phyloP scores from a whole-genome alignment of 495 filamentous ascomycete genomes.

The Hypoxylon cercidicola region DNA sequence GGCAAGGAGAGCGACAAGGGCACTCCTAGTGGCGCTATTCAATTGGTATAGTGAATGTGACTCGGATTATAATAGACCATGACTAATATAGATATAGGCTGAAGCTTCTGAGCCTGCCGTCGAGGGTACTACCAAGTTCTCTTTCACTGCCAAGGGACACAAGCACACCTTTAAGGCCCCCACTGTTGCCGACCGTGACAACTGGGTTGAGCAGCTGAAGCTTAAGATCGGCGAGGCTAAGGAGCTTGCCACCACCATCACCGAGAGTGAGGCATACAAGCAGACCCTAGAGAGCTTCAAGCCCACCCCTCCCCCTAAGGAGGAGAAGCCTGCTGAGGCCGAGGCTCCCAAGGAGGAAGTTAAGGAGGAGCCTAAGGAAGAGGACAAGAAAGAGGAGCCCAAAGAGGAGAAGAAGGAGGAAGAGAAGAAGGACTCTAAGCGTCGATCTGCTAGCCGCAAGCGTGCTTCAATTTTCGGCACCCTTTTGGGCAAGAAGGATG shows the following conservation, averaged over 20 bases:
- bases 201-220: constrained; percentile 85
- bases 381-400: constrained; percentile 52
- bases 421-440: constrained; percentile 62
- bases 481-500: constrained; percentile 80
- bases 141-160: constrained; percentile 82
- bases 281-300: constrained; percentile 77
- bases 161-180: constrained; percentile 90
- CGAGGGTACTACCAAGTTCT: constrained; percentile 80
- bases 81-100: constrained; percentile 62
- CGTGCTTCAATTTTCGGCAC: constrained; percentile 82
- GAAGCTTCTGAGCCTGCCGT: constrained; percentile 83
- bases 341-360: constrained; percentile 61
- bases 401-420: constrained; percentile 59
- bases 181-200: constrained; percentile 80
- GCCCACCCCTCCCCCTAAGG: constrained; percentile 60
- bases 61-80: neutral
- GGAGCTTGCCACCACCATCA: constrained; percentile 72
- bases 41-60: constrained; percentile 69
- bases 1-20: constrained; percentile 87
- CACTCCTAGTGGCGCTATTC: constrained; percentile 81
- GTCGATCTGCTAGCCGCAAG: constrained; percentile 88
- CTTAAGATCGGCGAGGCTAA: constrained; percentile 81
- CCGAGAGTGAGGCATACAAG: constrained; percentile 81
- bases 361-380: constrained; percentile 55
- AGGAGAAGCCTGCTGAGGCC: constrained; percentile 56